Percentiles rank a stretch among this genome's conserved stretches.
These are phyloP conservation scores for Besnoitia besnoiti DNA, from an alignment of 169 alveolate genomes.

Conservation along the genomic window DNA sequence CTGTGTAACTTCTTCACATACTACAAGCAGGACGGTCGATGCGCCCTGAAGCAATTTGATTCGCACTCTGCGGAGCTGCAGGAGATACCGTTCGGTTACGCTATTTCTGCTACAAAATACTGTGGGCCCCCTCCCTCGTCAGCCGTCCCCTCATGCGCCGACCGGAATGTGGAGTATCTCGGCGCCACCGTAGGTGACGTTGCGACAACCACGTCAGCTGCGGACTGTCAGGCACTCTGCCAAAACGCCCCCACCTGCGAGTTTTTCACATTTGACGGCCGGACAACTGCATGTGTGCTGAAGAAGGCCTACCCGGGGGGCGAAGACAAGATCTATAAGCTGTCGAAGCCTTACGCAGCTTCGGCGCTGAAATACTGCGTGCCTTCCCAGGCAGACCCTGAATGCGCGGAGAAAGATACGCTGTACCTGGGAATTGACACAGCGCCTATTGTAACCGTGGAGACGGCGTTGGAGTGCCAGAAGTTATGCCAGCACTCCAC, in stretches of 20 bases:
- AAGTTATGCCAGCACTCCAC: conserved; percentile 38
- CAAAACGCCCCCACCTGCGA: not conserved
- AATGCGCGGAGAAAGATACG: conserved; percentile 1
- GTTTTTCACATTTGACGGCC: conserved; percentile 15
- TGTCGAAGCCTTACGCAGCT: not conserved
- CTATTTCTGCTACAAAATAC: not conserved
- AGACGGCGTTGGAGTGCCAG: conserved; percentile 48
- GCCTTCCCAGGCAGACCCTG: not conserved
- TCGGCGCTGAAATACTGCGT: conserved; percentile 33
- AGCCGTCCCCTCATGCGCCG: conserved; percentile 15
- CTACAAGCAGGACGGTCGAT: not conserved
- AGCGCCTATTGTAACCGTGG: not conserved
- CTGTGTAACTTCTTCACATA: not conserved
- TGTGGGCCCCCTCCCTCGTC: not conserved
- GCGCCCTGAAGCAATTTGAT: not conserved
- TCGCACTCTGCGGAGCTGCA: not conserved
- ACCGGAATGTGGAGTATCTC: conserved; percentile 22
- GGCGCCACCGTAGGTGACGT: not conserved
- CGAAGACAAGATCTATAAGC: not conserved
- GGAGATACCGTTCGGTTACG: not conserved
- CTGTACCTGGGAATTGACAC: conserved; percentile 14
- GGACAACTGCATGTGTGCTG: conserved; percentile 12
- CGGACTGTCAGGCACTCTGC: conserved; percentile 37
- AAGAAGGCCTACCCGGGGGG: conserved; percentile 10
- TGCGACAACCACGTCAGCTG: conserved; percentile 22